Percentiles rank a stretch among this genome's conserved stretches.
These are phyloP conservation scores for Fusarium hainanense DNA, from an alignment of 2,329 filamentous ascomycete species.

Conservation along the genomic window DNA sequence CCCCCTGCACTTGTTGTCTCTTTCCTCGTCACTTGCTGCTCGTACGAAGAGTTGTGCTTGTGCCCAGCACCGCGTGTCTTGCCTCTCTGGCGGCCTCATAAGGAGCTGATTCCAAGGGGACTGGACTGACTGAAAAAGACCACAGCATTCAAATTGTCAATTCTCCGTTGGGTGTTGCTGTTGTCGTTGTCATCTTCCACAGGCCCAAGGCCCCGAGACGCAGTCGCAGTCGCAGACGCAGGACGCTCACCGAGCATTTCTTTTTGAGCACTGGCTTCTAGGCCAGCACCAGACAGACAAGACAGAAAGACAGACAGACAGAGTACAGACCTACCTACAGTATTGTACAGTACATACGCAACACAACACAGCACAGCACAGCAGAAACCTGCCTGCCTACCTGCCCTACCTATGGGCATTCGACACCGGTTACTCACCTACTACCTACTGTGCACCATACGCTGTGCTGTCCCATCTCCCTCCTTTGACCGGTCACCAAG, in stretches of 20 bases:
- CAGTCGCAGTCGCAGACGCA: constrained; percentile 8
- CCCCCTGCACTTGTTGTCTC: constrained; percentile 44
- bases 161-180: constrained; percentile 30
- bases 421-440: constrained; percentile 25
- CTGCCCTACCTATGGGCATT: constrained; percentile 30
- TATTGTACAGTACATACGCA: constrained; percentile 27
- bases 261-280: constrained; percentile 29
- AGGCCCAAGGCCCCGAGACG: constrained; percentile 5
- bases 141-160: constrained; percentile 36
- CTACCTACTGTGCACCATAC: constrained; percentile 21
- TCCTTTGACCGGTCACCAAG: constrained; percentile 21
- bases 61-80: constrained; percentile 43
- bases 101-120: constrained; percentile 43
- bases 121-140: constrained; percentile 28
- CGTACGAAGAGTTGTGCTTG: constrained; percentile 41
- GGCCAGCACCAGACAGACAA: constrained; percentile 15
- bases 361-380: not conserved
- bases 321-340: not conserved
- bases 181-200: constrained; percentile 20
- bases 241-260: constrained; percentile 33
- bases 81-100: constrained; percentile 47
- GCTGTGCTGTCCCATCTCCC: constrained; percentile 22
- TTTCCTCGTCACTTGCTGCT: constrained; percentile 39
- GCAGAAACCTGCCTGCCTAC: not conserved
- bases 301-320: not conserved